Evolutionary conservation across 495 filamentous ascomycete genomes (phyloP), one percentile per base, ranked within the genome.

Genomic region (Neurospora sp.): DNA sequence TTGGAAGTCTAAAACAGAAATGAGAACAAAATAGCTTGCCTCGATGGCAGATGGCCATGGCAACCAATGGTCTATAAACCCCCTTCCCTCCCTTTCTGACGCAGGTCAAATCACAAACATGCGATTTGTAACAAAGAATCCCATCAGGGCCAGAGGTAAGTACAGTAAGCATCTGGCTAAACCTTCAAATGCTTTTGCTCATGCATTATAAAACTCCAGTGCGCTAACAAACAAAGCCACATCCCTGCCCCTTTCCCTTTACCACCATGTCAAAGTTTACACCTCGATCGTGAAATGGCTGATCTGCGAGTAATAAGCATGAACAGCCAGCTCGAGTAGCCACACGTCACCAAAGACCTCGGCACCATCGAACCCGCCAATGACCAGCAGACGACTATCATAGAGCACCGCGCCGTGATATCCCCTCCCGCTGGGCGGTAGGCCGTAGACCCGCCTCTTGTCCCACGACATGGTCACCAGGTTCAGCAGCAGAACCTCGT

Each of bases 381-480:
- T 85, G 42, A 90, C 81, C 44, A 90, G 79, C 62, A 91, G 75
- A 69, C 89, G 82, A 59, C 84, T 87, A 76, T 91, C 89, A 75
- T 90, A 85, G 20, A 90, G 82, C 39, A 91, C 85, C 1, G 89
- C 84, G 66, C 88, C 88, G 79, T 91, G 89, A 76, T 91, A 91
- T 0, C 89, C 89, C 39, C 89, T 78, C 12, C 88, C 87, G 79
- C 82, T 88, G 1, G 89, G 89, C 8, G 87, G 85, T 62, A 86
- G 78, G n/a, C 89, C 89, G 78, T 91, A 91, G 27, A 90, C 87
- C 69, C 82, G 85, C 69, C 89, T 82, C 78, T 82, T 84, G 73
- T 91, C 89, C 89, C 89, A 91, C 39, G 86, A 83, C 89, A 91
- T 91, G 39, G 89, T 91, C 44, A 91, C 89, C 40, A 91, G 81